Conservation (phyloP, 768 basidiomycete species). For the Gelatoporia subvermispora region DNA sequence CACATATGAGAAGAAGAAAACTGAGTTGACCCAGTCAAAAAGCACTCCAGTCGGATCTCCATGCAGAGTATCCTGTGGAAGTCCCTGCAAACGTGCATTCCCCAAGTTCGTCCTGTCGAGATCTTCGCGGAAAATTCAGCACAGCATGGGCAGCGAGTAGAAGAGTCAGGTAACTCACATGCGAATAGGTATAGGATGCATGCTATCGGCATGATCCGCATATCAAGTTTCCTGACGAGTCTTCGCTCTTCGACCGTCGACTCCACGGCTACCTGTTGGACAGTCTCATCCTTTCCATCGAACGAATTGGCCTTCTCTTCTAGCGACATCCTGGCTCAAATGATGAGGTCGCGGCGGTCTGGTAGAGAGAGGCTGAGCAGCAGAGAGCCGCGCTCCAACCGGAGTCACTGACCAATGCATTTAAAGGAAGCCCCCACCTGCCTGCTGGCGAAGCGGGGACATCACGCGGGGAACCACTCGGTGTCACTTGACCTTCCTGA, state of each 20-base stretch:
- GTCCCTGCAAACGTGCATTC: slow-evolving; percentile 71
- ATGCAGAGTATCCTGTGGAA: slow-evolving; percentile 56
- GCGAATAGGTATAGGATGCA: slow-evolving; percentile 76
- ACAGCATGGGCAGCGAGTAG: background rate
- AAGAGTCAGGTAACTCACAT: slow-evolving; percentile 40
- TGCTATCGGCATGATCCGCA: slow-evolving; percentile 63
- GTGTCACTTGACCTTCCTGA: no score
- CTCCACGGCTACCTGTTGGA: background rate
- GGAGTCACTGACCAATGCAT: no score
- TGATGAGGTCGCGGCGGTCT: background rate
- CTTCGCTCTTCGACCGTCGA: slow-evolving; percentile 38
- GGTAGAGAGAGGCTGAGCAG: no score
- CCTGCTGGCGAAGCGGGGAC: no score
- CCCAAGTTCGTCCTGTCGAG: slow-evolving; percentile 77
- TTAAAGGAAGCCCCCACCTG: no score
- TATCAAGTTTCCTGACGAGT: slow-evolving; percentile 62
- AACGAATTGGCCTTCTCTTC: background rate
- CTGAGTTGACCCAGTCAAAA: slow-evolving; percentile 77
- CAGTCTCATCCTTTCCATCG: background rate
- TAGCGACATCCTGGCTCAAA: background rate
- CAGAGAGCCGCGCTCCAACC: no score
- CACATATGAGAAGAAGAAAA: slow-evolving; percentile 79
- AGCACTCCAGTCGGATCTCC: slow-evolving; percentile 64
- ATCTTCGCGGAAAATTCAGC: slow-evolving; percentile 21
- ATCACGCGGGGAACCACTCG: no score